Percentiles rank a stretch among this genome's conserved stretches.
Conservation (phyloP, 768 basidiomycete genomes). For the Cystoderma amianthinum region DNA sequence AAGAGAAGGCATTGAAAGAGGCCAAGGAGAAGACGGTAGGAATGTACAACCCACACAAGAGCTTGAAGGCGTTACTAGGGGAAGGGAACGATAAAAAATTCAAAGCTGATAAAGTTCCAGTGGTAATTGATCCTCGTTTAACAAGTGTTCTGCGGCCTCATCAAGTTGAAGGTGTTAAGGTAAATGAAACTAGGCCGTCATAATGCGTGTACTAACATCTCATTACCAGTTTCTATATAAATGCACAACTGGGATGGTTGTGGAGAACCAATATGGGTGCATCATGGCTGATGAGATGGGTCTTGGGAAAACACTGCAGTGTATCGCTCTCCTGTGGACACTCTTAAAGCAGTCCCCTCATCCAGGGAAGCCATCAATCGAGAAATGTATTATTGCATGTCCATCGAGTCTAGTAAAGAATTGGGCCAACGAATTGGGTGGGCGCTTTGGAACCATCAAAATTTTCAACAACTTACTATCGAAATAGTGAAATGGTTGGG, state of each 20-base stretch:
- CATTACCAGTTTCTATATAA: conserved; percentile 82
- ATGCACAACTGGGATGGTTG: conserved; percentile 91
- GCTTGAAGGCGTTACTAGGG: conserved; percentile 70
- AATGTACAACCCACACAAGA: conserved; percentile 89
- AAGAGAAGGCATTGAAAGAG: conserved; percentile 53
- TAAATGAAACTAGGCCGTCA: too few species aligned
- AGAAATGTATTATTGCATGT: conserved; percentile 97
- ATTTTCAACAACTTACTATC: conserved; percentile 1
- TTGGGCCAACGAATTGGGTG: conserved; percentile 96
- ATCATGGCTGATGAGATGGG: conserved; percentile 99
- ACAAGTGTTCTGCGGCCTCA: conserved; percentile 89
- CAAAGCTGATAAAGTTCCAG: conserved; percentile 75
- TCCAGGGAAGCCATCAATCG: conserved; percentile 79
- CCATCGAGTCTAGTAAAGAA: conserved; percentile 96
- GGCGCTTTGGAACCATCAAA: conserved; percentile 16
- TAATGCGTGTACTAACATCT: too few species aligned
- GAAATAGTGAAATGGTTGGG: conserved; percentile 93
- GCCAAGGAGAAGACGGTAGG: conserved; percentile 66
- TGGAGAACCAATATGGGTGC: conserved; percentile 87
- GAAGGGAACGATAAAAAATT: conserved; percentile 64
- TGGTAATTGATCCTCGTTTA: conserved; percentile 91
- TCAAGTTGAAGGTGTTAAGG: conserved; percentile 98
- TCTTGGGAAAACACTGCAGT: conserved; percentile 93
- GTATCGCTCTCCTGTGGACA: conserved; percentile 94
- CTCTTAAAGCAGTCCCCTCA: conserved; percentile 91